Conservation (phyloP, 2,329 filamentous ascomycete genomes). For the Neofusicoccum parvum region DNA sequence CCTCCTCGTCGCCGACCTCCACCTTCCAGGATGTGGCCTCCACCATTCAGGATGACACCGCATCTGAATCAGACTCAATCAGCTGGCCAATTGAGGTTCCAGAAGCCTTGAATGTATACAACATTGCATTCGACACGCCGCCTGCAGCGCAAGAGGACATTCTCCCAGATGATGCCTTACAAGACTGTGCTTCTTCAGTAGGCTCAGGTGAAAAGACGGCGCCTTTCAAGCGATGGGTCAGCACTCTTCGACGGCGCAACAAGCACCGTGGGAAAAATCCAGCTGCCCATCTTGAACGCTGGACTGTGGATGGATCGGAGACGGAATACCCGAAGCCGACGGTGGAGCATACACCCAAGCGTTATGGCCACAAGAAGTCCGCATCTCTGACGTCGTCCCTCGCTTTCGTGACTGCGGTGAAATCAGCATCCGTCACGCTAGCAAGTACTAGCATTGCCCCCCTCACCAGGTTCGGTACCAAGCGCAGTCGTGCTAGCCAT, state of each 20-base stretch:
- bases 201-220: not conserved
- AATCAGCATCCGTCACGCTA: constrained; percentile 78
- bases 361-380: constrained; percentile 42
- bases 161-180: not conserved
- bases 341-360: not conserved
- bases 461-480: constrained; percentile 58
- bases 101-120: not conserved
- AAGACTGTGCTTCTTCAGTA: not conserved
- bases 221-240: constrained; percentile 75
- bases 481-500: constrained; percentile 47
- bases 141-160: not conserved
- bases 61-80: not conserved
- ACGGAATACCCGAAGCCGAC: not conserved
- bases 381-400: constrained; percentile 73
- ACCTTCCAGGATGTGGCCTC: constrained; percentile 7
- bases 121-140: not conserved
- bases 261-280: constrained; percentile 39
- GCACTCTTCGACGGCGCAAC: constrained; percentile 63
- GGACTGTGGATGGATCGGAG: constrained; percentile 36
- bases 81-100: constrained; percentile 5
- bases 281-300: constrained; percentile 36
- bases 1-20: not conserved
- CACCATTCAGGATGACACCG: constrained; percentile 1
- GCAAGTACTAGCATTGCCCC: constrained; percentile 70
- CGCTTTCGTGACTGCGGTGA: constrained; percentile 77